Evolutionary conservation across 345 rosid species (phyloP), one percentile per base, ranked within the genome.

Genomic region (Pugionium cornutum): DNA sequence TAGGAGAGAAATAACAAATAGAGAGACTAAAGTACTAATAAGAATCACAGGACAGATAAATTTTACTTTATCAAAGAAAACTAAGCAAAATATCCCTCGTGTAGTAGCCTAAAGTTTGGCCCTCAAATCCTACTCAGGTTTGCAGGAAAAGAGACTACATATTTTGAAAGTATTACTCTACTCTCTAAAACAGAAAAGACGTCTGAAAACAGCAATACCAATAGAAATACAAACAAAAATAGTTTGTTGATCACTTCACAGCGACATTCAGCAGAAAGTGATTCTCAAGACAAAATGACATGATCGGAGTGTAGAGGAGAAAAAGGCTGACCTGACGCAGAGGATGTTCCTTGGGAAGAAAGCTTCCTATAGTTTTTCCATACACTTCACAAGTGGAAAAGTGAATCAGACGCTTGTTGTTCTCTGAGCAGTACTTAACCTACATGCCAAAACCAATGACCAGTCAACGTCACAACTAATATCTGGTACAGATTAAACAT

Each of bases 351-450:
- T 87, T 95, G 0, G 99, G 98, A 76, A 95, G 98, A 82, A 84
- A 91, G 81, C 95, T 80, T 42, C 98, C 96, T 7, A 95, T 87
- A 4, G 99, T 95, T 82, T 95, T 95, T 18, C 99, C 99, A 78
- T 95, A 95, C 5, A 95, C 96, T 83, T 95, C 99, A 75, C 99
- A 95, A 30, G 99, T 95, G 3, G 99, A 95, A 77, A 95, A 95
- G 82, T 91, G 99, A 78, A 95, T 91, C 40, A 95, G 76, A 75
- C 99, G 97, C 83, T 95, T 95, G 79, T 64, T 83, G 81, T 95
- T 95, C 84, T 95, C 99, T 27, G 99, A 95, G 75, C 99, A 95
- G 77, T 95, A 95, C 68, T 95, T 95, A 29, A 86, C 96, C 99
- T 95, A 62, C 37, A 74, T 66, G 9, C 42, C 44, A 40, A 40